Conservation (phyloP, 2,329 filamentous ascomycete species). For the Fonsecaea pugnacius region DNA sequence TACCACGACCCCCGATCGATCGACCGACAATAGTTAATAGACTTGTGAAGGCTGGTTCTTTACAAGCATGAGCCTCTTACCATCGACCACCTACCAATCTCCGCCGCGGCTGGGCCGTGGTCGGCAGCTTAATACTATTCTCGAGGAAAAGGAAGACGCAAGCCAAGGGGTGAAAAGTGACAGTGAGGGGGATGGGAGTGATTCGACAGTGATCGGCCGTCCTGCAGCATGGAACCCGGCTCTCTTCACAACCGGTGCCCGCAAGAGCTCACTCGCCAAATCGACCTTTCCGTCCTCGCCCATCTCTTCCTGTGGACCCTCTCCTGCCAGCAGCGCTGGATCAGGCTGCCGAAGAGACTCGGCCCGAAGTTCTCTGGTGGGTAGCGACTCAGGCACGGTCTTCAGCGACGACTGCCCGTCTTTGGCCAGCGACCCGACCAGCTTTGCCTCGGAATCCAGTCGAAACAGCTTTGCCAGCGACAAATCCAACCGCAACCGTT, state of each 20-base stretch:
- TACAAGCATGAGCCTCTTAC: constrained; percentile 47
- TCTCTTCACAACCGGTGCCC: constrained; percentile 33
- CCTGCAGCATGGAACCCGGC: constrained; percentile 40
- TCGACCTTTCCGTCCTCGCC: constrained; percentile 36
- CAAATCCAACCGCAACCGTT: constrained; percentile 53
- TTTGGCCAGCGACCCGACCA: constrained; percentile 57
- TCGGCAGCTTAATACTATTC: constrained; percentile 66
- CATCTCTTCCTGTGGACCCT: constrained; percentile 47
- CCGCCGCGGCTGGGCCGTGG: constrained; percentile 62
- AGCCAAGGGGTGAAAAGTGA: constrained; percentile 41
- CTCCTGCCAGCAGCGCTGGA: constrained; percentile 65
- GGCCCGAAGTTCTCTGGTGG: constrained; percentile 86
- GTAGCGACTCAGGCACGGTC: constrained; percentile 77
- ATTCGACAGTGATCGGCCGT: constrained; percentile 40
- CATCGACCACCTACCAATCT: constrained; percentile 57
- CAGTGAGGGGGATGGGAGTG: constrained; percentile 46
- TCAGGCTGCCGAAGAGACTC: constrained; percentile 68
- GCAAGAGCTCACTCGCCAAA: constrained; percentile 30
- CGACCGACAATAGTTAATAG: constrained; percentile 13
- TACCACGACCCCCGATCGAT: not conserved
- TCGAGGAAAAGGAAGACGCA: constrained; percentile 57
- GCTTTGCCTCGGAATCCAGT: constrained; percentile 50
- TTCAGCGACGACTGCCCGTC: constrained; percentile 48
- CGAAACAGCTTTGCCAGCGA: constrained; percentile 43
- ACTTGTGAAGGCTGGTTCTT: constrained; percentile 28